Percentiles rank a stretch among this genome's conserved stretches.
phyloP scores from a whole-genome alignment of 257 asterid species.

The Przewalskia tangutica region DNA sequence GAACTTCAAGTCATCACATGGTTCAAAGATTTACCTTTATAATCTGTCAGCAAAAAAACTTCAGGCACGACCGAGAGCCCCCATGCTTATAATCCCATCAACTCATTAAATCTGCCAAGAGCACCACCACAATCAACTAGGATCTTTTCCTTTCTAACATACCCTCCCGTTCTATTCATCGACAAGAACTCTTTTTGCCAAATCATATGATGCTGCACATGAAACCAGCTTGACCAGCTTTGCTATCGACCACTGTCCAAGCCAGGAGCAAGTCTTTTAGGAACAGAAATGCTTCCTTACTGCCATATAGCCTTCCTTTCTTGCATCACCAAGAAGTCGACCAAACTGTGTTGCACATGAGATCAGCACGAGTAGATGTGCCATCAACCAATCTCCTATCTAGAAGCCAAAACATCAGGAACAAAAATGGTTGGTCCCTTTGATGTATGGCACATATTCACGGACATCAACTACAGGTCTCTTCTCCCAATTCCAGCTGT shows the following conservation, averaged over 20 bases:
- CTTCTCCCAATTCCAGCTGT: constrained; percentile 44
- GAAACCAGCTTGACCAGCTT: not conserved
- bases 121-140: not conserved
- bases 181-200: not conserved
- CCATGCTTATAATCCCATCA: not conserved
- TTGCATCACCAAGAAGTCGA: not conserved
- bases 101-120: not conserved
- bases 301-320: not conserved
- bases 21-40: not conserved
- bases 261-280: not conserved
- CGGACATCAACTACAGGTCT: constrained; percentile 29
- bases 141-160: not conserved
- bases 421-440: constrained; percentile 5
- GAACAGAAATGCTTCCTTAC: not conserved
- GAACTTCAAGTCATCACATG: not conserved
- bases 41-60: not conserved
- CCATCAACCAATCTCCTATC: not conserved
- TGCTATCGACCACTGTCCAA: not conserved
- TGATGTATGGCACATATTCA: not conserved
- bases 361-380: not conserved
- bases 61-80: not conserved
- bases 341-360: not conserved
- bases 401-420: not conserved
- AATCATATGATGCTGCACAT: not conserved
- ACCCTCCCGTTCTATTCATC: not conserved